These are phyloP conservation scores for Penicillium longicatenatum DNA, from an alignment of 495 filamentous ascomycete genomes.

Conservation along the genomic window DNA sequence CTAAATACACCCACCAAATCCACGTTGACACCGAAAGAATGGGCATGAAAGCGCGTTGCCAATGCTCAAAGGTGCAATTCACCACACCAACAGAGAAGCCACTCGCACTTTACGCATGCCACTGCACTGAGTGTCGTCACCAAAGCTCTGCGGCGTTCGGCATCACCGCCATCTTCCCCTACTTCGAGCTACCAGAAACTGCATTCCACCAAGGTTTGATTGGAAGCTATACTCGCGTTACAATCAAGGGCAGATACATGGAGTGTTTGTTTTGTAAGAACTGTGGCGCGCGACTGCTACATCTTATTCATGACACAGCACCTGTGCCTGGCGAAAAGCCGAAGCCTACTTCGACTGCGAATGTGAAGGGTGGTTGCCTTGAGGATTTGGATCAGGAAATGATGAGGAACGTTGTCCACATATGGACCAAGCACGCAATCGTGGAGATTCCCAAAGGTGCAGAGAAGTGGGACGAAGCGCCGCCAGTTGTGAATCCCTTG, in stretches of 20 bases:
- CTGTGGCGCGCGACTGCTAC: conserved; percentile 61
- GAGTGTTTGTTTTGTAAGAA: conserved; percentile 62
- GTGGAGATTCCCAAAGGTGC: conserved; percentile 62
- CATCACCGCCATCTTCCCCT: conserved; percentile 66
- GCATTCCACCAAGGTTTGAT: conserved; percentile 40
- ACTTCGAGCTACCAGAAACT: conserved; percentile 50
- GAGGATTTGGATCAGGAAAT: conserved; percentile 48
- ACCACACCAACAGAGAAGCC: conserved; percentile 51
- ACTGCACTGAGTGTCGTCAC: conserved; percentile 66
- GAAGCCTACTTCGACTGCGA: conserved; percentile 38
- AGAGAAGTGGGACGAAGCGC: conserved; percentile 36
- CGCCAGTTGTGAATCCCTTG: conserved; percentile 7
- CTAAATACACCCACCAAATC: neutral
- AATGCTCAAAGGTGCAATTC: conserved; percentile 64
- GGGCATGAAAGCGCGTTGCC: conserved; percentile 58
- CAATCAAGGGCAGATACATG: conserved; percentile 42
- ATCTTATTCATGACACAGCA: conserved; percentile 52
- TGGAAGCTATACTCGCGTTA: conserved; percentile 48
- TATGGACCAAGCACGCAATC: conserved; percentile 65
- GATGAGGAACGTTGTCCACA: conserved; percentile 57
- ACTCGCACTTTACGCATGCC: conserved; percentile 66
- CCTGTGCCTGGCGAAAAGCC: conserved; percentile 23
- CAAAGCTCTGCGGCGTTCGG: conserved; percentile 71
- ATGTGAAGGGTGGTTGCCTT: conserved; percentile 64
- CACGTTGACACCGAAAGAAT: conserved; percentile 6